phyloP scores from a whole-genome alignment of 78 protist genomes.

The Guillardia theta region DNA sequence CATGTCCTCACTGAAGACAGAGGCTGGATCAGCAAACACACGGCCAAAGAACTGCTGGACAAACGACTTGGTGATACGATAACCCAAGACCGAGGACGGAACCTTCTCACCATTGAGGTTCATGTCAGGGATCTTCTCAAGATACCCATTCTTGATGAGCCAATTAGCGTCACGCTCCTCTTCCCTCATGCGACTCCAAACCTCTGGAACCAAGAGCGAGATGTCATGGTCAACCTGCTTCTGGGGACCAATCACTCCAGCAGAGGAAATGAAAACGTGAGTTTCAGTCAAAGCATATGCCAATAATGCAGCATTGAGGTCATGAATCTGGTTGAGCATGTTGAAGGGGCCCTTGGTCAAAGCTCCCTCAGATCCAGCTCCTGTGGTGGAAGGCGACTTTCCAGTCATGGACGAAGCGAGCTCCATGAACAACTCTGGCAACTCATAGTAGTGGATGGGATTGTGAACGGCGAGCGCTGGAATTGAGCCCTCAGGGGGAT shows the following conservation, averaged over 20 bases:
- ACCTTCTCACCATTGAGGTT: background rate
- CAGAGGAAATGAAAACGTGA: background rate
- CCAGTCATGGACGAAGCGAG: conserved; percentile 13
- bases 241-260: conserved; percentile 9
- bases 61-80: conserved; percentile 8
- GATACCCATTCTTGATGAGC: background rate
- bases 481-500: background rate
- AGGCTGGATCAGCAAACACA: background rate
- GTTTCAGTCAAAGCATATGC: background rate
- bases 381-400: conserved; percentile 33
- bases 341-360: conserved; percentile 26
- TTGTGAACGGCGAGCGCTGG: conserved; percentile 9
- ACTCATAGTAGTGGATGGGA: conserved; percentile 34
- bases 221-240: background rate
- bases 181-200: background rate
- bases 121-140: background rate
- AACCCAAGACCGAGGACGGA: background rate
- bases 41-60: background rate
- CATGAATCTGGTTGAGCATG: conserved; percentile 12
- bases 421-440: conserved; percentile 34
- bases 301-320: background rate
- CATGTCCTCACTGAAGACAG: background rate
- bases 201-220: conserved; percentile 29
- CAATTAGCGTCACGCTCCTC: background rate
- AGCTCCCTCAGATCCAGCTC: conserved; percentile 33